Evolutionary conservation across 208 protist genomes (phyloP), one percentile per base, ranked within the genome.

Genomic region (Zelonia costaricensis): DNA sequence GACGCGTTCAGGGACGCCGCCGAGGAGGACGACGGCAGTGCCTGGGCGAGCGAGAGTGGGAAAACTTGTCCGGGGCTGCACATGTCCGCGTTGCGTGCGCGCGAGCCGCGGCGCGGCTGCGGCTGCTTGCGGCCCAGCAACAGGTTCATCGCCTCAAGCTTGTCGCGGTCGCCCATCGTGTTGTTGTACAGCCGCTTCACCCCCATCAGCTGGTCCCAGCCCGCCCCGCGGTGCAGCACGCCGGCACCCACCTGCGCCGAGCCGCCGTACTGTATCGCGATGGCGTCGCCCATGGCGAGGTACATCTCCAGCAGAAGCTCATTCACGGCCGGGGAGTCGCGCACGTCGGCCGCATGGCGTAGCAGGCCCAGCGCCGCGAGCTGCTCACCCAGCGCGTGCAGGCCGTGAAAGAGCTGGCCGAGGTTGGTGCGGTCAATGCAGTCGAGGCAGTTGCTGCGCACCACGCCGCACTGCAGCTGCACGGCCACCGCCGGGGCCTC

Each of bases 341-440:
- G 56, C 15, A 84, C 20, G 35, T 91, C 76, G 10, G 72, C 68
- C 12, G 66, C 69, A 22, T 68, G 55, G 46, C 63, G 53, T 13
- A 92, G 47, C 36, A 92, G 44, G 3, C 70, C 59, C 15, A 96
- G 48, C 16, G 67, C 66, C 2, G 54, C 42, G 25, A 94, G 72
- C 71, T 96, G 91, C 42, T 85, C 59, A 1, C 82, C 78, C 4
- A 96, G 69, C 12, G 76, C 81, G 51, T 91, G 76, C 20, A 91
- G 56, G 54, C 96, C 93, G 54, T 98, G 85, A 49, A 97, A 89
- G 64, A 97, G 97, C 70, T 99, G 93, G 5, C 84, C 94, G 4
- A 97, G 77, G 81, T 99, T 99, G 0, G 98, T 99, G 30, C 98
- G 85, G 72, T 99, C 98, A 12, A 99, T 83, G 48, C 95, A 98